Conservation (phyloP, 331 rosid species). For the Spiraea crenata region DNA sequence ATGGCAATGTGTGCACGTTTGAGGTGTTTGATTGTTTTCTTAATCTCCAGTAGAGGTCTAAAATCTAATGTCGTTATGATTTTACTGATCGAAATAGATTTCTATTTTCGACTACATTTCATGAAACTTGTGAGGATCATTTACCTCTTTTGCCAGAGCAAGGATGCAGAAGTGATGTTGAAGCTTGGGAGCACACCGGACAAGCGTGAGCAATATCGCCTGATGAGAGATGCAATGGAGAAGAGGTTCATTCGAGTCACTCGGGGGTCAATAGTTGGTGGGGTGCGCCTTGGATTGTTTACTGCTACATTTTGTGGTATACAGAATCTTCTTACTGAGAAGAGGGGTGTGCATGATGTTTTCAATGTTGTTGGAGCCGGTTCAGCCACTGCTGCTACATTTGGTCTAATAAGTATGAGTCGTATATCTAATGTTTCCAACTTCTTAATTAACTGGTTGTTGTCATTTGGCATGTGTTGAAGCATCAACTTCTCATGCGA, state of each 20-base stretch:
- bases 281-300: conserved; percentile 87
- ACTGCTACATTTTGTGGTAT: conserved; percentile 76
- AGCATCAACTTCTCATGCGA: neutral
- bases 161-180: conserved; percentile 91
- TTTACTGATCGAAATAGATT: neutral
- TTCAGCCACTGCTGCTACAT: conserved; percentile 88
- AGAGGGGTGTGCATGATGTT: conserved; percentile 83
- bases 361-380: conserved; percentile 89
- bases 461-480: neutral
- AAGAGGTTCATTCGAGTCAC: conserved; percentile 77
- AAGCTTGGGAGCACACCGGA: conserved; percentile 91
- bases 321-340: conserved; percentile 74
- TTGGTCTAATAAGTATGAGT: conserved; percentile 78
- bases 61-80: too few relatives aligned
- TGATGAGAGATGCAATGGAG: conserved; percentile 97
- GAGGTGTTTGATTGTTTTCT: neutral
- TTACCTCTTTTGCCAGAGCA: conserved; percentile 59
- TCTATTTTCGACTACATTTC: neutral
- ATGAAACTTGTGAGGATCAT: conserved; percentile 13
- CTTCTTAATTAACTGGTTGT: neutral
- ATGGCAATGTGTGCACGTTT: neutral
- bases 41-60: neutral
- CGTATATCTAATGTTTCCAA: neutral
- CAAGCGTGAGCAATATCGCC: conserved; percentile 81
- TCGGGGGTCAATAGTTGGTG: conserved; percentile 77